These are phyloP conservation scores for Abrus pulchellus DNA, from an alignment of 306 rosid genomes.

Conservation along the genomic window DNA sequence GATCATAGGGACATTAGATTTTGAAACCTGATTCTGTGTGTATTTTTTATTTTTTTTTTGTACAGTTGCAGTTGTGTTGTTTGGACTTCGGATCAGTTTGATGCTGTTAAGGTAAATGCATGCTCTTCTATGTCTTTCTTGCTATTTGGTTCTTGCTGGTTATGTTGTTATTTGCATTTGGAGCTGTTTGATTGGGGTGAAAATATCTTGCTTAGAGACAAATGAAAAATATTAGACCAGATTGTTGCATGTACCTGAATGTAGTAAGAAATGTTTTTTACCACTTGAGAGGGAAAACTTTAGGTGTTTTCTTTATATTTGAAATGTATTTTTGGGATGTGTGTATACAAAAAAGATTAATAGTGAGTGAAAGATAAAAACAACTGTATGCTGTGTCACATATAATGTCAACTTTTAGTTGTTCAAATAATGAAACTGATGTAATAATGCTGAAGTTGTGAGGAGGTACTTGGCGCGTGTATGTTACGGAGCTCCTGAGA, in stretches of 20 bases:
- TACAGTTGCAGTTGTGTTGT: conserved; percentile 30
- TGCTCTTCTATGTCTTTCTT: conserved; percentile 9
- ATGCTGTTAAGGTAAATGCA: conserved; percentile 56
- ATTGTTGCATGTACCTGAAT: conserved; percentile 33
- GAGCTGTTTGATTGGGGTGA: conserved; percentile 22
- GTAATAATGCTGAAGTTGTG: conserved; percentile 26
- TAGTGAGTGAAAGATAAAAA: too few relatives aligned
- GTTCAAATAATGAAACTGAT: too few relatives aligned
- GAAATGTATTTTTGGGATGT: too few relatives aligned
- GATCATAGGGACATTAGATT: conserved; percentile 42
- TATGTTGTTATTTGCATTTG: conserved; percentile 38
- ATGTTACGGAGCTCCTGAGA: background rate
- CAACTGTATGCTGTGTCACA: too few relatives aligned
- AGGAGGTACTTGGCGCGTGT: conserved; percentile 5
- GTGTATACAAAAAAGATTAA: too few relatives aligned
- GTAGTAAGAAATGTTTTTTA: background rate
- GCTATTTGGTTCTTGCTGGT: conserved; percentile 14
- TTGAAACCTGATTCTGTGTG: conserved; percentile 9
- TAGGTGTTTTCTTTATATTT: too few relatives aligned
- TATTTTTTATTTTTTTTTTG: conserved; percentile 11
- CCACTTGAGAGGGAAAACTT: too few relatives aligned
- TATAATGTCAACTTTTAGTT: too few relatives aligned
- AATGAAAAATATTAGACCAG: background rate
- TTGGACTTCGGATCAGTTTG: conserved; percentile 40
- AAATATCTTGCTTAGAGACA: conserved; percentile 26